These are phyloP conservation scores for Paramecium caudatum DNA, from an alignment of 73 alveolate genomes.

Conservation along the genomic window DNA sequence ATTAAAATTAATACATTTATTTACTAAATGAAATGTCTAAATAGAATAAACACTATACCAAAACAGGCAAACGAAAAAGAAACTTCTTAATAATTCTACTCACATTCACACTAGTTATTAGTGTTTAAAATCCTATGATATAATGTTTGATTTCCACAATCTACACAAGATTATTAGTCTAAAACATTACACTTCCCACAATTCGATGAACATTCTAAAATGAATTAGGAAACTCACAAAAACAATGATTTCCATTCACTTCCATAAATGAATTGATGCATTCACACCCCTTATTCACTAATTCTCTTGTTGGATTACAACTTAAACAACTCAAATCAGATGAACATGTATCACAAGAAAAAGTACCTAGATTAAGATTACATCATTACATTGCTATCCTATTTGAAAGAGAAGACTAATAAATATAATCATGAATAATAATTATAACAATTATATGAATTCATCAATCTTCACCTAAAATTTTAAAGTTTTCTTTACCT, in stretches of 20 bases:
- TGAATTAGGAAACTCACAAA: neutral
- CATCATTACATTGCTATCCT: no score
- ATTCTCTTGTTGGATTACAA: no score
- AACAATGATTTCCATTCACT: neutral
- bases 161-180: neutral
- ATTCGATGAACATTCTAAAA: conserved; percentile 13
- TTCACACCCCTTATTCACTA: no score
- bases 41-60: conserved; percentile 9
- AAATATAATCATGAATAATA: no score
- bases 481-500: no score
- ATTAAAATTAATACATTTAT: neutral
- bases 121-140: neutral
- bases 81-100: neutral
- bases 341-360: no score
- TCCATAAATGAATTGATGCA: no score
- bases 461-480: no score
- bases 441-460: no score
- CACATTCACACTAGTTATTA: neutral
- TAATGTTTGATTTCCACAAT: neutral
- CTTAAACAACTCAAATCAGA: no score
- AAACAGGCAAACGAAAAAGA: neutral
- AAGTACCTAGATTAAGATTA: no score
- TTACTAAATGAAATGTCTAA: neutral
- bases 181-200: neutral
- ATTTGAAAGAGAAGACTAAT: no score